Percentiles rank a stretch among this genome's conserved stretches.
These are phyloP conservation scores for Penicillium fuscoglaucum DNA, from an alignment of 2,329 filamentous ascomycete genomes.

Conservation along the genomic window DNA sequence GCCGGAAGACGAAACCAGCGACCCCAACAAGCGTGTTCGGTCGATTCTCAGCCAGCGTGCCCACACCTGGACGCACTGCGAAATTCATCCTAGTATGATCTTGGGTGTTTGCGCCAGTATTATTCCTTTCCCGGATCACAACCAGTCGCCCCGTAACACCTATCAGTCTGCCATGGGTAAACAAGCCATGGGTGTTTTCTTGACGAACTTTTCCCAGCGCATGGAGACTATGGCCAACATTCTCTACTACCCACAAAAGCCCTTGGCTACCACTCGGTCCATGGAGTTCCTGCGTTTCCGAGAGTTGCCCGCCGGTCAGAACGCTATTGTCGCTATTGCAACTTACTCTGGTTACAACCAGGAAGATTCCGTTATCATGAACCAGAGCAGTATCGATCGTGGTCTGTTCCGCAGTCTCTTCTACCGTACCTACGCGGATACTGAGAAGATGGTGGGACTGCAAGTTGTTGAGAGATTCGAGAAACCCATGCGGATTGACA, in stretches of 20 bases:
- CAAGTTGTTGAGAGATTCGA: slow-evolving; percentile 92
- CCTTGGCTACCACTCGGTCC: slow-evolving; percentile 88
- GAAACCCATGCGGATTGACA: slow-evolving; percentile 86
- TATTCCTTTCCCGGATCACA: slow-evolving; percentile 99
- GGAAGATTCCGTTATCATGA: slow-evolving; percentile 99
- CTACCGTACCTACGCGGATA: slow-evolving; percentile 95
- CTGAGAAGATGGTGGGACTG: slow-evolving; percentile 93
- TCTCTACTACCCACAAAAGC: slow-evolving; percentile 97
- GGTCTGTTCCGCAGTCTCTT: slow-evolving; percentile 96
- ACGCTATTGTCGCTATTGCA: slow-evolving; percentile 95
- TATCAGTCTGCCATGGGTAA: slow-evolving; percentile 99
- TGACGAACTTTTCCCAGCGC: slow-evolving; percentile 93
- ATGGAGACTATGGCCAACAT: slow-evolving; percentile 99
- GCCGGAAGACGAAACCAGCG: slow-evolving; percentile 62
- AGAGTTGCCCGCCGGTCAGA: slow-evolving; percentile 93
- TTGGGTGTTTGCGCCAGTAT: slow-evolving; percentile 97
- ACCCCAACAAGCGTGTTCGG: slow-evolving; percentile 83
- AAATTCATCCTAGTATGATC: slow-evolving; percentile 99
- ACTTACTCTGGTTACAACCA: slow-evolving; percentile 99
- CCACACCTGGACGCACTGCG: slow-evolving; percentile 95
- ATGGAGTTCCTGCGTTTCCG: slow-evolving; percentile 99
- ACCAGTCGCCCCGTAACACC: slow-evolving; percentile 95
- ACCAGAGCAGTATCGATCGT: slow-evolving; percentile 97
- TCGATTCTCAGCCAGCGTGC: slow-evolving; percentile 83
- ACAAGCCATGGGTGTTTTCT: slow-evolving; percentile 98